These are phyloP conservation scores for Telfairia occidentalis DNA, from an alignment of 331 rosid genomes.

Conservation along the genomic window DNA sequence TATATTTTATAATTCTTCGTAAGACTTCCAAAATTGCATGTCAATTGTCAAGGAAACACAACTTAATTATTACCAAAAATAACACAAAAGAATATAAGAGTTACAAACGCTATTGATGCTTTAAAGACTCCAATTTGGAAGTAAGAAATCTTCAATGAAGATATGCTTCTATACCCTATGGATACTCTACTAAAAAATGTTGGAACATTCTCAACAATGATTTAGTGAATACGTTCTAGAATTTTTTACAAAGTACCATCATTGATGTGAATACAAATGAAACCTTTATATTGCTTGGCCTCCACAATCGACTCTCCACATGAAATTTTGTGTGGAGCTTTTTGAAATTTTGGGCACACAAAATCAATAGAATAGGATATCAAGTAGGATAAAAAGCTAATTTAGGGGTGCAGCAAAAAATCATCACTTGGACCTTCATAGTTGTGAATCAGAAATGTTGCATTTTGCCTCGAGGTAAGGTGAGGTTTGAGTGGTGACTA, in stretches of 20 bases:
- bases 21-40: no score
- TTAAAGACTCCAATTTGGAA: no score
- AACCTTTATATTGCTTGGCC: neutral
- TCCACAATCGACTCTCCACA: neutral
- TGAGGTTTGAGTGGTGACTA: neutral
- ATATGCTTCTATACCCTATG: neutral
- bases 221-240: neutral
- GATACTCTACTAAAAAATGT: neutral
- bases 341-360: neutral
- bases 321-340: neutral
- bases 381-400: neutral
- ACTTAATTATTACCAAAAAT: no score
- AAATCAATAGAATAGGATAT: neutral
- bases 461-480: neutral
- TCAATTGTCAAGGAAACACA: no score
- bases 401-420: neutral
- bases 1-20: no score
- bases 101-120: no score
- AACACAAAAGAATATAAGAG: no score
- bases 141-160: no score
- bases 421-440: neutral
- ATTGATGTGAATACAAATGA: neutral
- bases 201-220: neutral
- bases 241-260: neutral
- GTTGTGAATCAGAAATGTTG: neutral